These are phyloP conservation scores for Aspergillus sp. DNA, from an alignment of 2,329 filamentous ascomycete species.

Conservation along the genomic window DNA sequence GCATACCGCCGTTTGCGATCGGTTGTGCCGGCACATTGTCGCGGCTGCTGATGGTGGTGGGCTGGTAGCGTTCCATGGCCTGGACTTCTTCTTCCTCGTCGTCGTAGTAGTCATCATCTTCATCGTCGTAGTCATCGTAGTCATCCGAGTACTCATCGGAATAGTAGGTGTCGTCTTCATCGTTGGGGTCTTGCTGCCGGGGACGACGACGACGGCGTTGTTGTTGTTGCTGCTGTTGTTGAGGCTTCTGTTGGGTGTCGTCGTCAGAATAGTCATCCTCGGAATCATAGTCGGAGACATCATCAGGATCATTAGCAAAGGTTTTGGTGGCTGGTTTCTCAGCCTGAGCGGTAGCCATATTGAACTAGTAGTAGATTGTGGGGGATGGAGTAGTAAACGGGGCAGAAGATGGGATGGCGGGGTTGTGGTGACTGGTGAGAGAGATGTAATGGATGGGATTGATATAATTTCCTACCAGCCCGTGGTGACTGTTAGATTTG, in stretches of 20 bases:
- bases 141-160: slow-evolving; percentile 28
- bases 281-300: slow-evolving; percentile 31
- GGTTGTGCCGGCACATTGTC: slow-evolving; percentile 11
- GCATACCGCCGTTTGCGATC: slow-evolving; percentile 26
- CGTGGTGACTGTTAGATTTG: too few species aligned
- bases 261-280: slow-evolving; percentile 33
- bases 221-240: slow-evolving; percentile 19
- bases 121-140: slow-evolving; percentile 35
- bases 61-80: slow-evolving; percentile 31
- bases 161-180: slow-evolving; percentile 35
- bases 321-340: slow-evolving; percentile 33
- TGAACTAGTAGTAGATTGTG: slow-evolving; percentile 14
- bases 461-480: neutral
- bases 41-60: slow-evolving; percentile 16
- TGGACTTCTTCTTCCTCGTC: slow-evolving; percentile 31
- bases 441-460: neutral
- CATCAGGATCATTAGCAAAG: slow-evolving; percentile 28
- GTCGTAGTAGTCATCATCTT: slow-evolving; percentile 34
- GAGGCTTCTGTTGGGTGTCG: slow-evolving; percentile 20
- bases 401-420: neutral
- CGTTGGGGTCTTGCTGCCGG: slow-evolving; percentile 25
- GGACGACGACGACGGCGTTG: slow-evolving; percentile 23
- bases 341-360: slow-evolving; percentile 28
- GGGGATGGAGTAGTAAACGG: neutral
- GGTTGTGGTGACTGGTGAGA: neutral